These are phyloP conservation scores for Gossypium mustelinum DNA, from an alignment of 345 rosid species.

Conservation along the genomic window DNA sequence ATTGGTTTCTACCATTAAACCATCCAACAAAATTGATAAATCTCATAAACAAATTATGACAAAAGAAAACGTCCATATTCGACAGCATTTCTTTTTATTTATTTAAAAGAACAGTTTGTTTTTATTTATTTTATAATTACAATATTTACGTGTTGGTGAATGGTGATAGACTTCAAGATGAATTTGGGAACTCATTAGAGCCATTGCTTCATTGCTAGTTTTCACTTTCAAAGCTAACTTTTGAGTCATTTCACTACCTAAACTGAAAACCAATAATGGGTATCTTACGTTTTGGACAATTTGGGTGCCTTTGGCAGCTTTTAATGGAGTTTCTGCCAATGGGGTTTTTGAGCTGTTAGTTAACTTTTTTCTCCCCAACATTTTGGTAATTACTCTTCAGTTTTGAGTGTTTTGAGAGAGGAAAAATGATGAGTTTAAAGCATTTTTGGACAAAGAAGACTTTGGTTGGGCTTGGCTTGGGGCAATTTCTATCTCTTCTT, in stretches of 20 bases:
- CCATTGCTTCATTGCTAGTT: background rate
- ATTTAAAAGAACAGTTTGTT: no score
- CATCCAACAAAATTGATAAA: background rate
- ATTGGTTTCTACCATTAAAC: background rate
- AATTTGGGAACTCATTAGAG: slow-evolving; percentile 5
- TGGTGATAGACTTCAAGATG: background rate
- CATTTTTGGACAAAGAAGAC: slow-evolving; percentile 50
- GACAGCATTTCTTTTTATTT: background rate
- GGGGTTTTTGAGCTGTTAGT: background rate
- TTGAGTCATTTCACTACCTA: slow-evolving; percentile 3
- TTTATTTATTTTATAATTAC: no score
- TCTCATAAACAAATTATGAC: no score
- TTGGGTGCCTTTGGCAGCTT: background rate
- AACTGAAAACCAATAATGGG: background rate
- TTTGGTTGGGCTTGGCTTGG: slow-evolving; percentile 63
- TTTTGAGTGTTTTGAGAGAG: background rate
- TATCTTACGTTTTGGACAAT: background rate
- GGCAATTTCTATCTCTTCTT: slow-evolving; percentile 69
- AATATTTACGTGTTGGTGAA: no score
- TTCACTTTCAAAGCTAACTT: background rate
- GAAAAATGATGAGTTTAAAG: slow-evolving; percentile 28
- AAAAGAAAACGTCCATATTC: slow-evolving; percentile 10
- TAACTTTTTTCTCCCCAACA: background rate
- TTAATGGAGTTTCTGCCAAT: background rate
- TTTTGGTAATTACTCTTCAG: background rate